Evolutionary conservation across 78 protist species (phyloP).

Genomic region (Monosiga brevicollis): DNA sequence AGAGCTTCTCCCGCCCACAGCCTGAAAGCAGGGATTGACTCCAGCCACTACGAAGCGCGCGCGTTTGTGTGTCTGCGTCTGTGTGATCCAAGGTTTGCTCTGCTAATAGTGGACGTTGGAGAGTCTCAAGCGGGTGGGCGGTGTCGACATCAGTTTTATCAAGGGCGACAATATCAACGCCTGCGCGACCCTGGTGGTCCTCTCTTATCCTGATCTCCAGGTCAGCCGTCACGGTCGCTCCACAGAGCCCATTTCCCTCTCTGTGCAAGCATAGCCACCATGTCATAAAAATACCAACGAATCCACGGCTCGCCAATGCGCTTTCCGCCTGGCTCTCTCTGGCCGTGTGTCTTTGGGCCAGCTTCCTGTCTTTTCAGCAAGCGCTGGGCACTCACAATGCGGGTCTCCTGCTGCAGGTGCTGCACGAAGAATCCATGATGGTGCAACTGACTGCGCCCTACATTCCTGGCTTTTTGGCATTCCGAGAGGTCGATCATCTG

Average conservation of each 20-base stretch:
- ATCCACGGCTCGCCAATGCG: background rate
- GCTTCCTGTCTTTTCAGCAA: background rate
- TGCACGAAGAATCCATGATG: background rate
- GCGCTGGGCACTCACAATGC: background rate
- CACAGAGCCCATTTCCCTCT: too few species aligned
- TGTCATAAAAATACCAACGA: background rate
- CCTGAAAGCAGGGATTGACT: too few species aligned
- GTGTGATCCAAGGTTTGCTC: too few species aligned
- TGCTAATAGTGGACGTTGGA: background rate
- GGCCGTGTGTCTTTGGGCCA: background rate
- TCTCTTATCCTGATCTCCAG: constrained; percentile 5
- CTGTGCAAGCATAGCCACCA: too few species aligned
- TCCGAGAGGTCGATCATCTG: constrained; percentile 14
- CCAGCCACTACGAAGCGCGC: too few species aligned
- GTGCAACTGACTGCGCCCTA: constrained; percentile 1
- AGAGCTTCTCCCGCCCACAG: too few species aligned
- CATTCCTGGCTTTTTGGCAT: constrained; percentile 22
- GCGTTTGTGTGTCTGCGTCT: too few species aligned
- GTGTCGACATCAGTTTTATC: constrained; percentile 33
- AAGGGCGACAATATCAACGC: constrained; percentile 22
- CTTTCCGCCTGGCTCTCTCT: background rate
- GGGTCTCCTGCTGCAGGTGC: background rate
- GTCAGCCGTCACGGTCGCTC: too few species aligned
- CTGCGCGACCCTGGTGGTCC: constrained; percentile 27
- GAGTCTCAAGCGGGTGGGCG: background rate